Evolutionary conservation across 1,139 yeast species (phyloP), one percentile per base, ranked within the genome.

Genomic region (Scheffersomyces lignicola): DNA sequence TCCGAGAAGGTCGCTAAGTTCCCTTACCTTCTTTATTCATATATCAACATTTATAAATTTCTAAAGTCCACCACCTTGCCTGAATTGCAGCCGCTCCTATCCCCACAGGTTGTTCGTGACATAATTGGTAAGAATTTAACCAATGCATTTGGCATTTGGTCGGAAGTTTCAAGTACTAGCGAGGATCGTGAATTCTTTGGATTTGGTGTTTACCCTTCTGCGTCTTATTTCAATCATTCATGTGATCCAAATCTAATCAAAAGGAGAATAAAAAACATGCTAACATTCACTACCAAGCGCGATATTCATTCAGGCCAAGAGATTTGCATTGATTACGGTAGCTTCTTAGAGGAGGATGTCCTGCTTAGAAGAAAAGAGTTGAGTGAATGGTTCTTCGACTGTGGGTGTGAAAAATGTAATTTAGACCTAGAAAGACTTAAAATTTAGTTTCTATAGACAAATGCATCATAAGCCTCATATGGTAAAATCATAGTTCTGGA

Each of bases 101-200:
- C 72, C 2, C 57, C 73, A 1, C 52, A 54, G 3, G 45, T 46
- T 3, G 58, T 82, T 15, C 62, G 87, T 32, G 56, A 62, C 7
- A 68, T 78, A 4, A 62, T 80, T 31, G 89, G 89, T 2, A 63
- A 73, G 25, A 84, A 80, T 42, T 72, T 81, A 24, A 83, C 85
- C n/a, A 83, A 83, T 51, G 83, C 89, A 0, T 83, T 83, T 58
- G 89, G 89, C 0, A 78, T 81, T 13, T 81, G 90, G 87, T 79
- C 83, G 30, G 48, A 55, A 3, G 46, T 57, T 3, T 49, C 56
- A 1, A 47, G 52, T 31, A 52, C 65, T 43, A 45, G 60, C 10
- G 75, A 64, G 32, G 79, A 77, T 31, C 69, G 74, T 38, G 90
- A 83, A 49, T 80, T 76, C 47, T 65, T 80, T 34, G 90, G 90